Base-by-base conservation (phyloP, 169 alveolate genomes). In the Perkinsus marinus region DNA sequence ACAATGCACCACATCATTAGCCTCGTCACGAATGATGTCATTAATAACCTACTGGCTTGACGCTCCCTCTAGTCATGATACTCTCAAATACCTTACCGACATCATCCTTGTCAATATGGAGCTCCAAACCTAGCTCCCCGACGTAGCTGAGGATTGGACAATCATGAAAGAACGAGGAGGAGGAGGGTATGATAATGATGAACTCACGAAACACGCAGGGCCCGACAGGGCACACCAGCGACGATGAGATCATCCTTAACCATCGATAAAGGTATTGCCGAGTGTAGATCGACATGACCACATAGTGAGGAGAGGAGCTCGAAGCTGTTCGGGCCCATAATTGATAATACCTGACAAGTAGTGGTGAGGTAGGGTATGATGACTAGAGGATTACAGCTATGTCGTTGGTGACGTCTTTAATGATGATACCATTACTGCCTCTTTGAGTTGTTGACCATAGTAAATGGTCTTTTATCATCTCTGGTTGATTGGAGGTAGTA, bases 121-220 rank as follows among this genome's bases (percentile, higher is more conserved):
- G 39, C 89, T 90, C 92, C 92, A 68, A 90, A 7, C 92, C 92
- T 5, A 90, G 89, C 89, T 36, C 39, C 3, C 92, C 79, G 34
- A 57, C 79, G 22, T 57, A 57, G 5, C 79, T 57, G 34, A 2
- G n/a, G 34, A 57, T 13, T 13, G 79, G 10, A 10, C 46, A 41
- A 10, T 10, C 0, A 13, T 2, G 9, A 57, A 0, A 13, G 79
- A 5, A 57, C 34, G 22, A 30, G 79, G 22, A 5, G 37, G 79
- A 16, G 9, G 30, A 57, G 34, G 79, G 79, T n/a, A n/a, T n/a
- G n/a, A n/a, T n/a, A n/a, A n/a, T n/a, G n/a, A n/a, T n/a, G 34
- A 2, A 13, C 79, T 19, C 22, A 57, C 79, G 79, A 57, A 30
- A 57, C 79, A 57, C 79, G 79, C 26, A 57, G 22, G 7, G 79